These are phyloP conservation scores for Flaveria sonorensis DNA, from an alignment of 129 eudicot species.

Conservation along the genomic window DNA sequence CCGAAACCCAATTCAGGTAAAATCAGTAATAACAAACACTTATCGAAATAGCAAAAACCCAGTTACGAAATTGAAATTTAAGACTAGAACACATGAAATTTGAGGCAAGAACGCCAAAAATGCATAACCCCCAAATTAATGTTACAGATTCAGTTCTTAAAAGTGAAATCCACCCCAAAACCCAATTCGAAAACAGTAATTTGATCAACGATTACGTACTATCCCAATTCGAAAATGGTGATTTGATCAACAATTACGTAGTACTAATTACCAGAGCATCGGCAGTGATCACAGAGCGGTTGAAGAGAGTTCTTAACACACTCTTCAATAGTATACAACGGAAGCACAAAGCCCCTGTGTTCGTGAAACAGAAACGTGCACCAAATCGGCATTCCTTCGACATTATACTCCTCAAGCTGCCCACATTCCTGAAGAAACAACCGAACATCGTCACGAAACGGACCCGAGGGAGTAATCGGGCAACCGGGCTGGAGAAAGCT, in stretches of 20 bases:
- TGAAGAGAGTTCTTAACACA: conserved; percentile 48
- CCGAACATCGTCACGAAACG: conserved; percentile 73
- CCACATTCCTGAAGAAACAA: conserved; percentile 62
- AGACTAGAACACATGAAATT: conserved; percentile 1
- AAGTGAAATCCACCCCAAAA: too few relatives aligned
- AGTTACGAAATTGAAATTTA: not conserved
- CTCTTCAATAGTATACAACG: conserved; percentile 87
- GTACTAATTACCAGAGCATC: conserved; percentile 57
- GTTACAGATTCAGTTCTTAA: not conserved
- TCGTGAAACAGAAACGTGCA: conserved; percentile 69
- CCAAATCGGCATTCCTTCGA: conserved; percentile 77
- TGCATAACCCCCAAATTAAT: not conserved
- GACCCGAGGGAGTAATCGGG: conserved; percentile 55
- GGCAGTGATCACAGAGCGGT: conserved; percentile 88
- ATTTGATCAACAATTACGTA: not conserved
- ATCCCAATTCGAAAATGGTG: conserved; percentile 5
- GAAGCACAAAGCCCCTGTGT: conserved; percentile 53
- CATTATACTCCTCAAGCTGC: conserved; percentile 54
- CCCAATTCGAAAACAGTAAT: conserved; percentile 16
- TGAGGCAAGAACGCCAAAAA: not conserved
- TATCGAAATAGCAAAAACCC: not conserved
- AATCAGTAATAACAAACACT: conserved; percentile 20
- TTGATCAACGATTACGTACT: not conserved
- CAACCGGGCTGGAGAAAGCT: conserved; percentile 67
- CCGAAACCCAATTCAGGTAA: not conserved